Conservation (phyloP, 2,329 filamentous ascomycete species). For the Nothophoma quercina region DNA sequence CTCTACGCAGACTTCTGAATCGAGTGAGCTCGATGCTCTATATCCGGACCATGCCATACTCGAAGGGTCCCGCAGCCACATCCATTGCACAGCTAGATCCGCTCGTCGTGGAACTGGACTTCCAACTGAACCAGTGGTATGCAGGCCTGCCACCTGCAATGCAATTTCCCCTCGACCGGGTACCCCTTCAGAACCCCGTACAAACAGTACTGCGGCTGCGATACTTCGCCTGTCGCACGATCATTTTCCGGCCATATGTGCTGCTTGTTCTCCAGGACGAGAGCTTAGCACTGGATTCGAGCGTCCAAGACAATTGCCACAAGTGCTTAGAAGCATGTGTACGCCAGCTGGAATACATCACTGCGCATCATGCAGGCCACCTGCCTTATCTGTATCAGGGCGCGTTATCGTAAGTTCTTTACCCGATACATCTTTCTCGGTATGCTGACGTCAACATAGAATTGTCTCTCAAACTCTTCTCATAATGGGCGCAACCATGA, state of each 20-base stretch:
- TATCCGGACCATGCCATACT: slow-evolving; percentile 64
- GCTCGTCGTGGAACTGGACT: slow-evolving; percentile 81
- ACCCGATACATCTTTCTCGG: not conserved
- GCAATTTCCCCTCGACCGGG: slow-evolving; percentile 77
- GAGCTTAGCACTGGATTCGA: slow-evolving; percentile 72
- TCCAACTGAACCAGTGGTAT: slow-evolving; percentile 85
- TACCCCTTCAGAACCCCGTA: slow-evolving; percentile 73
- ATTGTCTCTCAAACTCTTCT: slow-evolving; percentile 83
- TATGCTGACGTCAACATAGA: slow-evolving; percentile 52
- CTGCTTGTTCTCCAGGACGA: slow-evolving; percentile 81
- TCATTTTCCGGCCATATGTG: slow-evolving; percentile 86
- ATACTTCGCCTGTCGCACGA: slow-evolving; percentile 85
- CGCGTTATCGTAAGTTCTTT: slow-evolving; percentile 62
- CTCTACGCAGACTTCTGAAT: slow-evolving; percentile 77
- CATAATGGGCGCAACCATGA: slow-evolving; percentile 86
- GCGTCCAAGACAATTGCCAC: slow-evolving; percentile 78
- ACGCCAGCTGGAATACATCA: slow-evolving; percentile 79
- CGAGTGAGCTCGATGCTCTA: slow-evolving; percentile 82
- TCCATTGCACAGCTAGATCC: slow-evolving; percentile 78
- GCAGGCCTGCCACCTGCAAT: slow-evolving; percentile 76
- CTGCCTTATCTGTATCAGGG: slow-evolving; percentile 89
- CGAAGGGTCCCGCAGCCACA: slow-evolving; percentile 57
- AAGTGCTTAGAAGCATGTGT: slow-evolving; percentile 83
- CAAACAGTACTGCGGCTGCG: slow-evolving; percentile 80
- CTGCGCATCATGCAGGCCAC: slow-evolving; percentile 80